phyloP scores from a whole-genome alignment of 169 alveolate genomes.

The Cryptosporidium viatorum region DNA sequence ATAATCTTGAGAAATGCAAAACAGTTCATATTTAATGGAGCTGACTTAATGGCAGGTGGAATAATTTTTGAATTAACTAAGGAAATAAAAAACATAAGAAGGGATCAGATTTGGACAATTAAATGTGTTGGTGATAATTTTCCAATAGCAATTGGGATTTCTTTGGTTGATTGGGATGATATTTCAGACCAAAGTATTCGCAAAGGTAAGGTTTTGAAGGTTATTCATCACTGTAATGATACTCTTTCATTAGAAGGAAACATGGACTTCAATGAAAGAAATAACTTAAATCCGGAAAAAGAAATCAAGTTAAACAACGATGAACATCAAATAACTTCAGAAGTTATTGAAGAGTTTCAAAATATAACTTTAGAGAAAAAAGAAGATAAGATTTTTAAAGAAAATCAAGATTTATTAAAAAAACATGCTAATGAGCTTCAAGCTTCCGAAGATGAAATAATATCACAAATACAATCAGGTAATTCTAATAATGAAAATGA shows the following conservation, averaged over 20 bases:
- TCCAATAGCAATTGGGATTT: slow-evolving; percentile 58
- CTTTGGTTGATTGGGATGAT: slow-evolving; percentile 69
- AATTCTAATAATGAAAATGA: too few relatives aligned
- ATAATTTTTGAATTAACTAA: background rate
- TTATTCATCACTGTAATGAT: slow-evolving; percentile 53
- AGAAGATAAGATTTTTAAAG: background rate
- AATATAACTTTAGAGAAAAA: background rate
- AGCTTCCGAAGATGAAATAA: background rate
- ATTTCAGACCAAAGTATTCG: background rate
- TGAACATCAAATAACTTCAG: background rate
- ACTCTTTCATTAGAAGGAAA: slow-evolving; percentile 50
- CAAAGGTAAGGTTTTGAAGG: slow-evolving; percentile 38
- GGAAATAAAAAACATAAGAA: slow-evolving; percentile 13
- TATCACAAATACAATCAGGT: background rate
- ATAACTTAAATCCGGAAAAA: background rate
- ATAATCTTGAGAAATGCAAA: slow-evolving; percentile 24
- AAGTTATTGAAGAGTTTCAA: background rate
- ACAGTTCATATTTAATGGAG: slow-evolving; percentile 55
- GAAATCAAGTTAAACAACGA: background rate
- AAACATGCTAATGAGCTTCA: background rate
- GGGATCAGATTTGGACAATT: slow-evolving; percentile 58
- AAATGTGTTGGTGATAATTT: slow-evolving; percentile 19
- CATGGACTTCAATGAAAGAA: slow-evolving; percentile 12
- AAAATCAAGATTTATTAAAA: background rate
- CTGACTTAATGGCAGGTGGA: slow-evolving; percentile 68